These are phyloP conservation scores for Aphanocladium album DNA, from an alignment of 2,329 filamentous ascomycete species.

Conservation along the genomic window DNA sequence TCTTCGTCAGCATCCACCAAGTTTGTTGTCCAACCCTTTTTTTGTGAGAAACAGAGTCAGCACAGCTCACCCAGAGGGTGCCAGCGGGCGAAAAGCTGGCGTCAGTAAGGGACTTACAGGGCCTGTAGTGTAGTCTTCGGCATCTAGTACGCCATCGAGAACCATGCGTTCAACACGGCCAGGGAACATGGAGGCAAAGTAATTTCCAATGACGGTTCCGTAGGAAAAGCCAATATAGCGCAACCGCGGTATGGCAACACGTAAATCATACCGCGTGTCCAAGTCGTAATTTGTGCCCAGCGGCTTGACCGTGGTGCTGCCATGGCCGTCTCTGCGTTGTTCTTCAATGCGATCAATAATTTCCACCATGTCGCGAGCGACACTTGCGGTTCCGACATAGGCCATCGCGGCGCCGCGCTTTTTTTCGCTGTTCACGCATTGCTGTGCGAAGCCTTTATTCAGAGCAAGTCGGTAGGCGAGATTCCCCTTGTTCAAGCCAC, in stretches of 20 bases:
- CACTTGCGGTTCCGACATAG: constrained; percentile 32
- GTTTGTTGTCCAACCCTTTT: constrained; percentile 30
- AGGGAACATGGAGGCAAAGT: constrained; percentile 31
- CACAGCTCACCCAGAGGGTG: not conserved
- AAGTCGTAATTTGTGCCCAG: not conserved
- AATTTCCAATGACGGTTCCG: constrained; percentile 28
- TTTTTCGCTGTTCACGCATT: not conserved
- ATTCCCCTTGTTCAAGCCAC: not conserved
- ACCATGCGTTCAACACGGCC: constrained; percentile 35
- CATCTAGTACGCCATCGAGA: constrained; percentile 34
- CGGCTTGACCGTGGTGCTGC: not conserved
- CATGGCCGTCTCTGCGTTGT: constrained; percentile 12
- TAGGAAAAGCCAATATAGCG: constrained; percentile 50
- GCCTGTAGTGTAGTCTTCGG: constrained; percentile 29
- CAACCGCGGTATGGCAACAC: constrained; percentile 22
- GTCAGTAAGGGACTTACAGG: constrained; percentile 20
- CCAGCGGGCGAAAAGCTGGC: not conserved
- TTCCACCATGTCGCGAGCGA: constrained; percentile 39
- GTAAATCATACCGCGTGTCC: not conserved
- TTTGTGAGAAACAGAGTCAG: not conserved
- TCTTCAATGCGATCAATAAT: constrained; percentile 37
- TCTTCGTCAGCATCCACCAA: constrained; percentile 33
- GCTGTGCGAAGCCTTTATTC: not conserved
- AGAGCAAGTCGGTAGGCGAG: not conserved
- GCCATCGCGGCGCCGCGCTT: constrained; percentile 11